Conservation (phyloP, 805 yeast genomes). For the Pichia rugopelliculosa region DNA sequence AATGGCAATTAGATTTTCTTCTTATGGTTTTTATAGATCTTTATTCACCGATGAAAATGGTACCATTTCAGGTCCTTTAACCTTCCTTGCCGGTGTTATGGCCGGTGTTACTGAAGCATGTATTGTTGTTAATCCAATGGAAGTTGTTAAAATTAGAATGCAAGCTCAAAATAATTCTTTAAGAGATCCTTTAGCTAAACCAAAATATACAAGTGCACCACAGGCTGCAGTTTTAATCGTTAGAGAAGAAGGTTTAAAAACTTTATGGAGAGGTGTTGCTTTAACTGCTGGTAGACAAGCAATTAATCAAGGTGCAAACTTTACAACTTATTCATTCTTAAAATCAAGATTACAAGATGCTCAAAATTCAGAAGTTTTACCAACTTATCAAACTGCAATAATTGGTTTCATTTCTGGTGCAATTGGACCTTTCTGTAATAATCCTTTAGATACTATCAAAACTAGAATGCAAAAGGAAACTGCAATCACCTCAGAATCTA, state of each 20-base stretch:
- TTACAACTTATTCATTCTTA: slow-evolving; percentile 86
- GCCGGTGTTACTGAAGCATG: slow-evolving; percentile 98
- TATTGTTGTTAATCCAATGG: slow-evolving; percentile 92
- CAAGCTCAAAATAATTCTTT: slow-evolving; percentile 95
- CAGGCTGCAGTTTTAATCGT: slow-evolving; percentile 81
- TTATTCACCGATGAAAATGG: slow-evolving; percentile 59
- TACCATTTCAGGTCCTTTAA: slow-evolving; percentile 59
- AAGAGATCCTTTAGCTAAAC: slow-evolving; percentile 67
- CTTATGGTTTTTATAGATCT: slow-evolving; percentile 82
- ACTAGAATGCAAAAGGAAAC: slow-evolving; percentile 93
- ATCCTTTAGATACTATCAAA: slow-evolving; percentile 95
- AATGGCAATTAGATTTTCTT: slow-evolving; percentile 94
- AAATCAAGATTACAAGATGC: slow-evolving; percentile 61
- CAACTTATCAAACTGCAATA: slow-evolving; percentile 89
- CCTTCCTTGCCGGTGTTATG: slow-evolving; percentile 90
- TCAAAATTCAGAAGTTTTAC: slow-evolving; percentile 53
- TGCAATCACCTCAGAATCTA: slow-evolving; percentile 53
- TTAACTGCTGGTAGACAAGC: slow-evolving; percentile 98
- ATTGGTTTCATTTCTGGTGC: slow-evolving; percentile 94
- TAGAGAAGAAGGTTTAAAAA: slow-evolving; percentile 84
- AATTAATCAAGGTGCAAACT: slow-evolving; percentile 96
- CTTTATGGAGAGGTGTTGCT: slow-evolving; percentile 89
- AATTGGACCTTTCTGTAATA: slow-evolving; percentile 94
- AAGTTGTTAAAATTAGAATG: slow-evolving; percentile 90
- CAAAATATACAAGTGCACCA: slow-evolving; percentile 86